Conservation (phyloP, 352 stramenopile species). For the Aphanomyces invadans region DNA sequence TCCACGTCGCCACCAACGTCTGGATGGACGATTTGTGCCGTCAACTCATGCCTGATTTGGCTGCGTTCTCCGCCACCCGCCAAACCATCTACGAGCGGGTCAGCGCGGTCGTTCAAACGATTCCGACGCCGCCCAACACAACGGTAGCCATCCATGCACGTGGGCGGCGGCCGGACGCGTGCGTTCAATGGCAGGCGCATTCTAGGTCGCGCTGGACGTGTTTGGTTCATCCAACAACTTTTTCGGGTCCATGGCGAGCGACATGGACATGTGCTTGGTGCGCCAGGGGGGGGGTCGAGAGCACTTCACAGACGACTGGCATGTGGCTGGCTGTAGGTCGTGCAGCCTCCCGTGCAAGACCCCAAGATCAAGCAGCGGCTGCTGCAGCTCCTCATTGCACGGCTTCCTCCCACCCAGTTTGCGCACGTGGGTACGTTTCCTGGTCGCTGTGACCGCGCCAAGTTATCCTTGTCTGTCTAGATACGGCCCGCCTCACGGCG, state of each 20-base stretch:
- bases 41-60: constrained; percentile 52
- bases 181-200: too few relatives aligned
- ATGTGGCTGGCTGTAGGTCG: too few relatives aligned
- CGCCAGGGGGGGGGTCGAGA: not conserved
- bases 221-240: constrained; percentile 97
- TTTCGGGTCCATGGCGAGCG: constrained; percentile 89
- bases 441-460: not conserved
- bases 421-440: constrained; percentile 31
- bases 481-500: constrained; percentile 84
- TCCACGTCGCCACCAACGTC: constrained; percentile 35
- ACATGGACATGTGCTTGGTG: constrained; percentile 91
- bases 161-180: too few relatives aligned
- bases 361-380: constrained; percentile 65
- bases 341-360: constrained; percentile 29
- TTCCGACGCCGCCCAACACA: constrained; percentile 28
- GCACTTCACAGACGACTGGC: too few relatives aligned
- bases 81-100: constrained; percentile 66
- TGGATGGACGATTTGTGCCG: constrained; percentile 46
- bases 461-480: constrained; percentile 18
- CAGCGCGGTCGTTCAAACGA: constrained; percentile 46
- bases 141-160: not conserved
- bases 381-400: constrained; percentile 46
- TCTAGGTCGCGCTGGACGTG: constrained; percentile 59
- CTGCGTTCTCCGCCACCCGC: constrained; percentile 47
- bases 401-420: constrained; percentile 58